Percentiles rank a stretch among this genome's conserved stretches.
Conservation (phyloP, 768 basidiomycete species). For the Lentinula edodes region DNA sequence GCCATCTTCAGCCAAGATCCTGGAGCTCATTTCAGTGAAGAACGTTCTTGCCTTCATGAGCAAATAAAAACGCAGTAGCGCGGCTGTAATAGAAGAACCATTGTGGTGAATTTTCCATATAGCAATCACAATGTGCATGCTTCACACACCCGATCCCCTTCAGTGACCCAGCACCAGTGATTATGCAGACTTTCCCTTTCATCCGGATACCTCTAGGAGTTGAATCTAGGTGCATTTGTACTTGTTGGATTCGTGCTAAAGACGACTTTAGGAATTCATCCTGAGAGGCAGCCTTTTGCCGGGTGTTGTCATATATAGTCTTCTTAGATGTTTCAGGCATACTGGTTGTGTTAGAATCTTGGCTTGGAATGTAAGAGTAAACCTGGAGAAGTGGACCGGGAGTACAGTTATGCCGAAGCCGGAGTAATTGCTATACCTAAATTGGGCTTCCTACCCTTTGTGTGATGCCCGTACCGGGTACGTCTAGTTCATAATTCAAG, state of each 20-base stretch:
- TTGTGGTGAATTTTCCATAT: slow-evolving; percentile 1
- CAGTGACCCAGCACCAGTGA: slow-evolving; percentile 84
- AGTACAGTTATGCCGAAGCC: not conserved
- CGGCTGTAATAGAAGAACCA: slow-evolving; percentile 38
- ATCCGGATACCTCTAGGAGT: slow-evolving; percentile 52
- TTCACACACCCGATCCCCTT: slow-evolving; percentile 80
- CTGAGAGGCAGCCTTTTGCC: slow-evolving; percentile 8
- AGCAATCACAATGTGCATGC: not conserved
- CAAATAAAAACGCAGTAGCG: slow-evolving; percentile 66
- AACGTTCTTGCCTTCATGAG: slow-evolving; percentile 61
- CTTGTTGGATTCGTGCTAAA: slow-evolving; percentile 56
- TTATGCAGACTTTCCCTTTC: slow-evolving; percentile 74
- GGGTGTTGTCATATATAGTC: slow-evolving; percentile 31
- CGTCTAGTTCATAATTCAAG: no score
- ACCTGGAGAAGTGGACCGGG: not conserved
- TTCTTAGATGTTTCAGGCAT: slow-evolving; percentile 14
- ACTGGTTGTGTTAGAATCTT: no score
- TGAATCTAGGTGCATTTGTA: slow-evolving; percentile 60
- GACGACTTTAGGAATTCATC: slow-evolving; percentile 59
- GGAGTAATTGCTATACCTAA: not conserved
- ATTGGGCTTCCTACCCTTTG: no score
- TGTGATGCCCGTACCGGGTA: no score
- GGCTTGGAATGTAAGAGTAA: no score
- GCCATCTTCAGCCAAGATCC: slow-evolving; percentile 1
- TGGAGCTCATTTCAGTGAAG: slow-evolving; percentile 1